Evolutionary conservation across 164 flowering plant species (phyloP), one percentile per base, ranked within the genome.

Genomic region (Stephania yunnanensis): DNA sequence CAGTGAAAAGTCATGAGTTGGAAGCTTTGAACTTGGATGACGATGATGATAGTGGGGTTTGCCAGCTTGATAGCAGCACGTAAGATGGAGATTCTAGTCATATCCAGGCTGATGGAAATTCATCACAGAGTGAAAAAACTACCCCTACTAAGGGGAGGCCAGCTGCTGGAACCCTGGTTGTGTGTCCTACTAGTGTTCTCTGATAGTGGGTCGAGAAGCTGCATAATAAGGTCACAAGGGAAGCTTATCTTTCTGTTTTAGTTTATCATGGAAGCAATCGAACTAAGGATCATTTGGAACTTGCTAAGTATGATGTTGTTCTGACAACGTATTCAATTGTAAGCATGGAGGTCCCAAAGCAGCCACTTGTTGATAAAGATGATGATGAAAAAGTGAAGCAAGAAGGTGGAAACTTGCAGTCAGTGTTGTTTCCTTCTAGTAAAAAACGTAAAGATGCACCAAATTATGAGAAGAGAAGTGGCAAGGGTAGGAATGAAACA

Each of bases 101-200:
- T 48, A 71, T 52, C 44, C 72, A 10, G 67, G 46, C 74, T 44
- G 68, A 71, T 71, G 80, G 70, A 67, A 68, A 31, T 68, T 52
- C 69, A 19, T 45, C 29, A n/a, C 78, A 64, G 22, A 65, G 69
- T 52, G 52, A 61, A 9, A 79, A 80, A 46, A 70, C 79, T 70
- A 71, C 63, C 20, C 84, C 73, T 71, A 70, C 78, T 46, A 88
- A 82, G 80, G 94, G 90, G 46, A 89, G 97, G 83, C 96, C 94
- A 65, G 85, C 98, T 79, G 97, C 90, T 75, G 98, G 98, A 74
- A 94, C 98, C 46, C 88, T 94, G 71, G 79, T 94, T 83, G 98
- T 94, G 71, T 94, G 98, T 78, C 98, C 98, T 13, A 94, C 98
- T 1, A 94, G 98, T 87, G 98, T 93, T n/a, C 85, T 93, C 42